phyloP scores from a whole-genome alignment of 1,284 basidiomycete genomes.

The Puccinia coronata region DNA sequence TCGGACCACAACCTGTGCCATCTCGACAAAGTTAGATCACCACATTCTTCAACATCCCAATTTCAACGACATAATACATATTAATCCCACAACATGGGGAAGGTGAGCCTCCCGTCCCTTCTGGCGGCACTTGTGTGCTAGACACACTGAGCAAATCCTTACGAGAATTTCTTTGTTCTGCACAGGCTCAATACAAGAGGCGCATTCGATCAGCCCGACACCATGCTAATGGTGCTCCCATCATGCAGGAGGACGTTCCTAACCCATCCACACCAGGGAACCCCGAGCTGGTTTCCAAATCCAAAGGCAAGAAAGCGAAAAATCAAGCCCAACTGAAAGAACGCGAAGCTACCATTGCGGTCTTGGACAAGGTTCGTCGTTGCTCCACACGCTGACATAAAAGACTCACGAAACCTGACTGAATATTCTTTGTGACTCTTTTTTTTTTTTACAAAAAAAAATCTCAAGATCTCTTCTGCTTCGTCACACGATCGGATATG shows the following conservation, averaged over 20 bases:
- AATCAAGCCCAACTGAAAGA: constrained; percentile 14
- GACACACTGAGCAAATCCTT: not conserved
- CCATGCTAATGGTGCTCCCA: constrained; percentile 16
- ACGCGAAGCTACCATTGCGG: constrained; percentile 28
- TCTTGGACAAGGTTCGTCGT: constrained; percentile 26
- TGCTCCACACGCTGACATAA: not conserved
- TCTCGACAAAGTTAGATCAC: not conserved
- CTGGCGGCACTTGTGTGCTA: not conserved
- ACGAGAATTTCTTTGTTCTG: not conserved
- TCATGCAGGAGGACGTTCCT: not conserved
- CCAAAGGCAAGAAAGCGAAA: constrained; percentile 7
- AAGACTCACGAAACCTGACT: not conserved
- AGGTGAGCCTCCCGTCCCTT: not conserved
- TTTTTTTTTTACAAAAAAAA: too few relatives aligned
- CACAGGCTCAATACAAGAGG: constrained; percentile 46
- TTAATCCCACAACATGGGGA: not conserved
- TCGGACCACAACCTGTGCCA: not conserved
- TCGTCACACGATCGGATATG: constrained; percentile 34
- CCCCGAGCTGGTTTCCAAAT: not conserved
- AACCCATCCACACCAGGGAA: not conserved
- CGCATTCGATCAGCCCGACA: constrained; percentile 41
- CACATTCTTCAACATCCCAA: not conserved
- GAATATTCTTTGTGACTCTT: not conserved
- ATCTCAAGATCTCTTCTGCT: constrained; percentile 29
- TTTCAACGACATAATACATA: not conserved